Percentiles rank a stretch among this genome's conserved stretches.
These are phyloP conservation scores for Penicillium verrucosum DNA, from an alignment of 2,329 filamentous ascomycete genomes.

Conservation along the genomic window DNA sequence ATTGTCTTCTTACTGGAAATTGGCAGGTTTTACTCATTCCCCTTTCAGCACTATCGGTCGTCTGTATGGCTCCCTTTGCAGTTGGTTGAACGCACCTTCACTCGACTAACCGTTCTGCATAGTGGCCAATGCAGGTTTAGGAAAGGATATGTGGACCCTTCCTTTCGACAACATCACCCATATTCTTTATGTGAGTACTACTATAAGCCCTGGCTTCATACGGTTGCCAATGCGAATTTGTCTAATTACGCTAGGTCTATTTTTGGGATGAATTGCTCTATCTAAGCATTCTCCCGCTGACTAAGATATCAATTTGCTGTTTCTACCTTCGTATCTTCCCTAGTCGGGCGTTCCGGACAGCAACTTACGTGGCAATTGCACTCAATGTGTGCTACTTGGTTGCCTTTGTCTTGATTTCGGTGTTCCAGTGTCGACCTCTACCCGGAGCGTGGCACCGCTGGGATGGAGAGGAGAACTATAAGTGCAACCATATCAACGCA, in stretches of 20 bases:
- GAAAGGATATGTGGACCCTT: conserved; percentile 47
- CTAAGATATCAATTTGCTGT: conserved; percentile 35
- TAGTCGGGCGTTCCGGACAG: conserved; percentile 31
- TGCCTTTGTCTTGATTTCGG: conserved; percentile 35
- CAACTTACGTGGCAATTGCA: conserved; percentile 31
- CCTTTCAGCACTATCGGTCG: conserved; percentile 25
- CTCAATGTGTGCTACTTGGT: conserved; percentile 30
- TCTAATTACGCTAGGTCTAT: conserved; percentile 29
- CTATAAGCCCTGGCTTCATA: conserved; percentile 21
- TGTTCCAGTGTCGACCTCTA: conserved; percentile 40
- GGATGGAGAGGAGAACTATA: conserved; percentile 34
- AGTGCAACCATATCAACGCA: conserved; percentile 37
- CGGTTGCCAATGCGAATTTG: neutral
- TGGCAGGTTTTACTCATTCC: conserved; percentile 20
- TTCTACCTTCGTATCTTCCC: conserved; percentile 47
- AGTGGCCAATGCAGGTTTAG: conserved; percentile 43
- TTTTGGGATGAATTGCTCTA: conserved; percentile 34
- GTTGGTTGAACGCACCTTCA: too few species aligned
- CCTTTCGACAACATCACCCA: conserved; percentile 43
- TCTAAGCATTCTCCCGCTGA: conserved; percentile 31
- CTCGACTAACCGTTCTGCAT: conserved; percentile 10
- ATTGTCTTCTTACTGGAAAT: neutral
- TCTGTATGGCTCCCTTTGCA: conserved; percentile 19
- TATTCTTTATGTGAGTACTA: conserved; percentile 37
- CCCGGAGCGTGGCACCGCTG: conserved; percentile 42